These are phyloP conservation scores for Neurospora crassa DNA, from an alignment of 2,329 filamentous ascomycete species.

Conservation along the genomic window DNA sequence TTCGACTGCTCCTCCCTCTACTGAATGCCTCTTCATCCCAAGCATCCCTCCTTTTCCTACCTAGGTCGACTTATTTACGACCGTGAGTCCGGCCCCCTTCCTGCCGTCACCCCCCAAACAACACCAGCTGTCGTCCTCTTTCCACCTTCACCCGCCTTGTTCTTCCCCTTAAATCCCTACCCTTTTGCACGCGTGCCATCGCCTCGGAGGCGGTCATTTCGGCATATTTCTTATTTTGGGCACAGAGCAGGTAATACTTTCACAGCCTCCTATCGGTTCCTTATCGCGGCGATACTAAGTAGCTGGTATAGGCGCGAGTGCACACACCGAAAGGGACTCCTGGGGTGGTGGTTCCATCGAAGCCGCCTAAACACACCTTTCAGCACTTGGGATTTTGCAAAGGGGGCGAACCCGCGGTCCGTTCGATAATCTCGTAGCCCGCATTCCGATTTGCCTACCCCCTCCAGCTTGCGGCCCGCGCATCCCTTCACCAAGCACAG, in stretches of 20 bases:
- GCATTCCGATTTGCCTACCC: constrained; percentile 6
- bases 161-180: constrained; percentile 12
- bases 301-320: constrained; percentile 18
- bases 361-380: constrained; percentile 1
- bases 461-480: constrained; percentile 1
- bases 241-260: constrained; percentile 15
- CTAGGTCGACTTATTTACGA: background rate
- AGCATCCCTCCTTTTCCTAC: background rate
- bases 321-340: background rate
- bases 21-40: background rate
- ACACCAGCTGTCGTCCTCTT: constrained; percentile 5
- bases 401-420: constrained; percentile 13
- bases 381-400: constrained; percentile 1
- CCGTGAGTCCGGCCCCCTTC: background rate
- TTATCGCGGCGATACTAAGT: constrained; percentile 15
- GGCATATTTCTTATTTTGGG: constrained; percentile 10
- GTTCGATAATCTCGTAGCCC: background rate
- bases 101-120: background rate
- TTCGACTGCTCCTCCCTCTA: background rate
- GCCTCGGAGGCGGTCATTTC: constrained; percentile 18
- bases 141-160: constrained; percentile 7
- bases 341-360: constrained; percentile 12
- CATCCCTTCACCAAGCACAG: background rate
- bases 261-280: background rate
- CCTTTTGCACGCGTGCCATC: constrained; percentile 18